phyloP scores from a whole-genome alignment of 2,329 filamentous ascomycete genomes.

The Alternaria alternata region DNA sequence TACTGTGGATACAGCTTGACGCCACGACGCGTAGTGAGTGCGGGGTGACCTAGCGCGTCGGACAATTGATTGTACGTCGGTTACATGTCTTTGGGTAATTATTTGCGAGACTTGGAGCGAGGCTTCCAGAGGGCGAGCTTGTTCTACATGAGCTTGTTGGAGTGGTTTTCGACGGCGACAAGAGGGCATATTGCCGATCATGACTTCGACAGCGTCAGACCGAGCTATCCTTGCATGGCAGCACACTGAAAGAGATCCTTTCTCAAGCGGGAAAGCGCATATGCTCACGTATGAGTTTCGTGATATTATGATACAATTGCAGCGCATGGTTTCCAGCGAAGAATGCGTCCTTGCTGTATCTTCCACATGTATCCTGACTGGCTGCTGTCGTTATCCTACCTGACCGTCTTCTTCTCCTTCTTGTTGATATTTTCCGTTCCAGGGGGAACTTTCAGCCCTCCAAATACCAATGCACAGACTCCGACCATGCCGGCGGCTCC shows the following conservation, averaged over 20 bases:
- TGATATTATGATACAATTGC: background rate
- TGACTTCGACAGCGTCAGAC: background rate
- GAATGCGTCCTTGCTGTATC: background rate
- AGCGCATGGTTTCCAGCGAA: background rate
- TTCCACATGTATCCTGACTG: background rate
- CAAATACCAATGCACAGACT: constrained; percentile 76
- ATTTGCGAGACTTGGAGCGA: background rate
- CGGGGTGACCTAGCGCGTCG: constrained; percentile 18
- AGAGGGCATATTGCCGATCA: background rate
- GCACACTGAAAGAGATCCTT: background rate
- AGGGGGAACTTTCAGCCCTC: constrained; percentile 72
- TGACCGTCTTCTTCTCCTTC: constrained; percentile 24
- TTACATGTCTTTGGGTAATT: background rate
- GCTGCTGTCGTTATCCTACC: background rate
- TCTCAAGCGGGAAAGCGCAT: background rate
- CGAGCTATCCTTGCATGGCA: background rate
- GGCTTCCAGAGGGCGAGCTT: background rate
- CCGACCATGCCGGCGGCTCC: constrained; percentile 82
- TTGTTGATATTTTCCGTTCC: constrained; percentile 46
- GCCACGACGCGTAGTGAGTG: constrained; percentile 13
- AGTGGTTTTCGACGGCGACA: background rate
- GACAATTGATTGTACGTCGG: background rate
- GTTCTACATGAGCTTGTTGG: background rate
- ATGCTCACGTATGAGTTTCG: background rate
- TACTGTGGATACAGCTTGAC: background rate